A percentile compares a stretch with the other conserved stretches of the same genome.
Conservation (phyloP, 805 yeast genomes). For the Myxozyma monticola region DNA sequence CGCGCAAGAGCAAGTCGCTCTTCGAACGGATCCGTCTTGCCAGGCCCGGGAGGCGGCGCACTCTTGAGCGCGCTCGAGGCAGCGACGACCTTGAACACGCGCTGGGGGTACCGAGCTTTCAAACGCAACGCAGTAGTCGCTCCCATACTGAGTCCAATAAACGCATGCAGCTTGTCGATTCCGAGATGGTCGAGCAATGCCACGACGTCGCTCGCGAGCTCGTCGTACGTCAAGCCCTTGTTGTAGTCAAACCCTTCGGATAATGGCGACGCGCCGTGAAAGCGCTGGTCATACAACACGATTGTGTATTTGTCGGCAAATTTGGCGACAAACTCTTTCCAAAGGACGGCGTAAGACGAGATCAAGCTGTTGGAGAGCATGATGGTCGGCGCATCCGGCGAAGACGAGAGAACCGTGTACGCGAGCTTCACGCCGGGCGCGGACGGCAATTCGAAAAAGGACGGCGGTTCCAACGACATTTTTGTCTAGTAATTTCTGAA, state of each 20-base stretch:
- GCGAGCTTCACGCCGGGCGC: too few relatives aligned
- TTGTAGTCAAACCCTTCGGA: constrained; percentile 17
- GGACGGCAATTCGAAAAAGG: too few relatives aligned
- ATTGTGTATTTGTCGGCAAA: constrained; percentile 22
- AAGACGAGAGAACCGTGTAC: too few relatives aligned
- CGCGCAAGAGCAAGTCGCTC: constrained; percentile 20
- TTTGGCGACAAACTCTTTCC: constrained; percentile 24
- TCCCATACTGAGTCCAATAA: constrained; percentile 30
- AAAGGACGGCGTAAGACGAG: constrained; percentile 11
- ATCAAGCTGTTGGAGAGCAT: constrained; percentile 25
- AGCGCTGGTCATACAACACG: constrained; percentile 27
- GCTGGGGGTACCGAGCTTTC: constrained; percentile 14
- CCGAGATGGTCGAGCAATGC: constrained; percentile 24
- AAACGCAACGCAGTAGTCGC: constrained; percentile 25
- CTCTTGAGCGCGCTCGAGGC: constrained; percentile 17
- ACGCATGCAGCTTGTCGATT: constrained; percentile 18
- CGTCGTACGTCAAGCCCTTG: constrained; percentile 16
- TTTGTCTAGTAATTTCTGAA: too few relatives aligned
- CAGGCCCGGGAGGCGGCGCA: too few relatives aligned
- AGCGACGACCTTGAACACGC: constrained; percentile 24
- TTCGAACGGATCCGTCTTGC: constrained; percentile 16
- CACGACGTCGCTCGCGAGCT: constrained; percentile 22
- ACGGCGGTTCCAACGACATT: too few relatives aligned
- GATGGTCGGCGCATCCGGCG: too few relatives aligned
- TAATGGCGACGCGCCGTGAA: constrained; percentile 28